These are phyloP conservation scores for Monosporascus cannonballus DNA, from an alignment of 2,329 filamentous ascomycete genomes.

Conservation along the genomic window DNA sequence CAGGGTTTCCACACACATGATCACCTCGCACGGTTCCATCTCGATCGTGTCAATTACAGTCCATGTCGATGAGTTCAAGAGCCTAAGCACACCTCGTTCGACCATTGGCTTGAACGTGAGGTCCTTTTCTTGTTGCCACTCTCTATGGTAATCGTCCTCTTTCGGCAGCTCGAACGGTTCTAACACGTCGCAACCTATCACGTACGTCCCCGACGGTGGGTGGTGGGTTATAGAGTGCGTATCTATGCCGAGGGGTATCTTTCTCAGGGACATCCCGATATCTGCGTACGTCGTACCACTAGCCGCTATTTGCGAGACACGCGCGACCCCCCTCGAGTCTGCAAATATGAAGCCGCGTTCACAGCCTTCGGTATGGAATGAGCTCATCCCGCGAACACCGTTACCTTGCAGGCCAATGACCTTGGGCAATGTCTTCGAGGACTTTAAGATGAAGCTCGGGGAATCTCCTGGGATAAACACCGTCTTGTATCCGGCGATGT, in stretches of 20 bases:
- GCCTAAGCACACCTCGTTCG: conserved; percentile 66
- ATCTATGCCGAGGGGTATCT: conserved; percentile 64
- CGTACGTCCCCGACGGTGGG: conserved; percentile 65
- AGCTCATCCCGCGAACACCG: conserved; percentile 64
- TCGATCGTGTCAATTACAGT: conserved; percentile 69
- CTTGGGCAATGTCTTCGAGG: conserved; percentile 68
- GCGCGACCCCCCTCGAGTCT: conserved; percentile 64
- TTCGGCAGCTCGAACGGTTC: conserved; percentile 78
- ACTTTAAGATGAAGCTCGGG: conserved; percentile 77
- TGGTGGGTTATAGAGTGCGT: conserved; percentile 73
- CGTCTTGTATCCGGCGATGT: conserved; percentile 71
- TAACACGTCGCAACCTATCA: conserved; percentile 61
- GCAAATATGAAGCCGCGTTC: conserved; percentile 79
- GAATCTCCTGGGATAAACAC: conserved; percentile 79
- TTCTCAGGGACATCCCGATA: conserved; percentile 68
- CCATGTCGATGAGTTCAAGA: conserved; percentile 74
- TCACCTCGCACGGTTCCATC: conserved; percentile 67
- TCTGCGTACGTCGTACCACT: conserved; percentile 62
- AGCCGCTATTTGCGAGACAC: conserved; percentile 65
- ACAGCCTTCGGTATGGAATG: conserved; percentile 71
- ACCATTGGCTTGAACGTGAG: conserved; percentile 57
- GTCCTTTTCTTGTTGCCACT: conserved; percentile 72
- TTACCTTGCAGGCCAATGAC: conserved; percentile 67
- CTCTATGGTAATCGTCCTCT: conserved; percentile 76
- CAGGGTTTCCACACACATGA: conserved; percentile 77